Evolutionary conservation across 2,329 filamentous ascomycete species (phyloP), one percentile per base, ranked within the genome.

Genomic region (Tolypocladium ophioglossoides): DNA sequence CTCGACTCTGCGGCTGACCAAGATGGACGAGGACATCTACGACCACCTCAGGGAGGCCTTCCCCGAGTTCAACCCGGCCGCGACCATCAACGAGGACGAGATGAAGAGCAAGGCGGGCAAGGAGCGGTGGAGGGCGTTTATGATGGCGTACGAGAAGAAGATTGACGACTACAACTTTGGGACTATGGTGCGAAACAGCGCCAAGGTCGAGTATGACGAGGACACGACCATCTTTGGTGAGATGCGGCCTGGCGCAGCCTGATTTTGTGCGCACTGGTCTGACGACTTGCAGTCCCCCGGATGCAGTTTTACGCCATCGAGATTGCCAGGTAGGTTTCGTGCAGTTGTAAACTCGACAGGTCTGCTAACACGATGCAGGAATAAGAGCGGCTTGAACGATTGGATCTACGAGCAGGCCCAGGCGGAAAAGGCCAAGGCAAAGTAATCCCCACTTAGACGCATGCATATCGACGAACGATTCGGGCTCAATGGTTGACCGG

Each of bases 61-160:
- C 66, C 94, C 94, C 60, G 94, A 97, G 34, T 95, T 96, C 66
- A 88, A 99, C 71, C 84, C 91, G 1, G 80, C 84, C 20, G 83
- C 75, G 44, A 87, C 87, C 12, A 86, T 99, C 60, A 73, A 95
- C 68, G 94, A 99, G 75, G 86, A 96, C 62, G 79, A 88, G 63
- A 96, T 99, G 92, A 99, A 99, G 85, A 96, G 89, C 80, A 95
- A 95, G 76, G 73, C 77, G 16, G 92, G 92, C 68, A 99, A 99
- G 78, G 90, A 95, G 73, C 81, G 82, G 68, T 99, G 94, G 94
- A 84, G 94, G 65, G 88, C 87, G 60, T 99, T 96, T 75, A 87
- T 96, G 81, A 91, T 87, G 79, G 77, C 79, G 58, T 99, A 96
- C 70, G 91, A 97, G 75, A 91, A 95, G 72, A 92, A 82, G 73